Percentiles rank a stretch among this genome's conserved stretches.
phyloP scores from a whole-genome alignment of 768 basidiomycete species.

The Lanmaoa pseudosensibilis region DNA sequence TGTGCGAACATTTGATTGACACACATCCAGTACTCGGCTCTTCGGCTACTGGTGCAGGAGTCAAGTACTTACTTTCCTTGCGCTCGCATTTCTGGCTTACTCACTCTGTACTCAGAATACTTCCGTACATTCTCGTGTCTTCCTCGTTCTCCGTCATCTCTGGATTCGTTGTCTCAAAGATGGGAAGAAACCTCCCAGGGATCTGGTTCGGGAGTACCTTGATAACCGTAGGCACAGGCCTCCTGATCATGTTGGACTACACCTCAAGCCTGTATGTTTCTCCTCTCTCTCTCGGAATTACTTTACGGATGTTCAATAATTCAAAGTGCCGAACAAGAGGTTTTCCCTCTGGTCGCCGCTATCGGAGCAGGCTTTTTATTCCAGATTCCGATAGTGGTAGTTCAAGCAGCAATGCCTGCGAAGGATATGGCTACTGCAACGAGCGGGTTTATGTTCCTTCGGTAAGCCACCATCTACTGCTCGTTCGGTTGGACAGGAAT shows the following conservation, averaged over 20 bases:
- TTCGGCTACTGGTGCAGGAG: constrained; percentile 69
- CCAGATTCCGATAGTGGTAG: constrained; percentile 64
- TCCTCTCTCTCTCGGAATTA: neutral
- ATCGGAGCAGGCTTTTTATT: constrained; percentile 65
- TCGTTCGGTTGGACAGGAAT: neutral
- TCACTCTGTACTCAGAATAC: constrained; percentile 48
- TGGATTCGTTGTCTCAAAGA: constrained; percentile 58
- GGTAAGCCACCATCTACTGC: constrained; percentile 34
- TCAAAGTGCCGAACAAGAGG: constrained; percentile 54
- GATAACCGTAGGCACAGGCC: constrained; percentile 63
- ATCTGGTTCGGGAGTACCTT: constrained; percentile 64
- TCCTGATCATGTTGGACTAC: constrained; percentile 69
- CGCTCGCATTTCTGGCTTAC: neutral
- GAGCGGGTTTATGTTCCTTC: constrained; percentile 70
- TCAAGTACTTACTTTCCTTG: constrained; percentile 55
- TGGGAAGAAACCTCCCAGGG: constrained; percentile 55
- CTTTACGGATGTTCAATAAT: constrained; percentile 3
- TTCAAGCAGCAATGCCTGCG: constrained; percentile 87
- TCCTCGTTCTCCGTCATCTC: constrained; percentile 52
- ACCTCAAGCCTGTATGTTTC: constrained; percentile 47
- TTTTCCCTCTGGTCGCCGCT: constrained; percentile 67
- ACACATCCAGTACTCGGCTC: constrained; percentile 52
- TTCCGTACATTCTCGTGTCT: constrained; percentile 65
- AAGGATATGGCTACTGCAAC: constrained; percentile 82
- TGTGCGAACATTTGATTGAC: neutral